phyloP scores from a whole-genome alignment of 768 basidiomycete genomes.

The Suillus tomentosus region DNA sequence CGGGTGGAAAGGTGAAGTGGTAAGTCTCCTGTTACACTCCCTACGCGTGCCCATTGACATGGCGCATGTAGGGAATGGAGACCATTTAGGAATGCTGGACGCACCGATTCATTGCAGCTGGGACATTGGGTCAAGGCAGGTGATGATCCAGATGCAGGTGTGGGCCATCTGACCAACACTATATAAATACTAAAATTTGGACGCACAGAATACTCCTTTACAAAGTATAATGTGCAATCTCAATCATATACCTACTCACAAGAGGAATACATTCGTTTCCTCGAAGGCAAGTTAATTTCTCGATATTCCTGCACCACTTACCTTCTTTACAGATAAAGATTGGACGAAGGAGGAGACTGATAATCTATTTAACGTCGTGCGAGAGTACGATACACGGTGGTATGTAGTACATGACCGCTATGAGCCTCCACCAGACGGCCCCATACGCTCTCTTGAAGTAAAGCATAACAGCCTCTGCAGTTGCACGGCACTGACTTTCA shows the following conservation, averaged over 20 bases:
- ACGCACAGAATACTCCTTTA: conserved; percentile 71
- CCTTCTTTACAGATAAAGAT: conserved; percentile 54
- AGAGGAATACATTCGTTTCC: conserved; percentile 82
- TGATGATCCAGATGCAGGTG: conserved; percentile 57
- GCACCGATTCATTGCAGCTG: conserved; percentile 68
- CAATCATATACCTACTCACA: conserved; percentile 72
- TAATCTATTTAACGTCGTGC: conserved; percentile 80
- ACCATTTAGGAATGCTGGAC: conserved; percentile 70
- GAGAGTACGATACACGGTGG: conserved; percentile 87
- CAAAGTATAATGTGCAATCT: conserved; percentile 76
- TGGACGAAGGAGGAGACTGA: conserved; percentile 96
- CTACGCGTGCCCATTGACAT: neutral
- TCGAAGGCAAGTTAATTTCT: conserved; percentile 57
- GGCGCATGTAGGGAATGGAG: conserved; percentile 66
- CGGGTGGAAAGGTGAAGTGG: conserved; percentile 72
- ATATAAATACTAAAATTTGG: conserved; percentile 3
- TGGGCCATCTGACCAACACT: conserved; percentile 18
- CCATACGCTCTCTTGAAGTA: conserved; percentile 71
- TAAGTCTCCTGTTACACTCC: conserved; percentile 29
- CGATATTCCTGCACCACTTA: neutral
- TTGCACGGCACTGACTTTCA: neutral
- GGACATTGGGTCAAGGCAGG: conserved; percentile 81
- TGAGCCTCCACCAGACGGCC: conserved; percentile 61
- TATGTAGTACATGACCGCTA: conserved; percentile 91
- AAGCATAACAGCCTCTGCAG: neutral